Evolutionary conservation across 179 eudicot genomes (phyloP).

Genomic region (Patellifolia procumbens): DNA sequence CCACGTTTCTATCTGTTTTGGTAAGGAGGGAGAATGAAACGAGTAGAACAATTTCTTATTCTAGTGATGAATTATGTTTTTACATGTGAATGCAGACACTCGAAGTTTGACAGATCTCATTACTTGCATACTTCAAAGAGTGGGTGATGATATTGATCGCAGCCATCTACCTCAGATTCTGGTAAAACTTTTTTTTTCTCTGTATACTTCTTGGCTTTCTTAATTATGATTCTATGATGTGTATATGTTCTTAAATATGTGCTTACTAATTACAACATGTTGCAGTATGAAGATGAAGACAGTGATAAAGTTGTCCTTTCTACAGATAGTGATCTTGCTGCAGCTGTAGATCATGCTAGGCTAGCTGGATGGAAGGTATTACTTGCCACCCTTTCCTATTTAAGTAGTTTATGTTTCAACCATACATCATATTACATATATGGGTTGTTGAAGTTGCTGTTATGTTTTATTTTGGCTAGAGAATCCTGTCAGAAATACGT

Average conservation of each 20-base stretch:
- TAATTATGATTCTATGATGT: neutral
- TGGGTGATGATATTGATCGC: conserved; percentile 89
- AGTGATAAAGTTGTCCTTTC: conserved; percentile 84
- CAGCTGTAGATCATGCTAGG: conserved; percentile 95
- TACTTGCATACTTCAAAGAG: conserved; percentile 89
- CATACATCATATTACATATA: neutral
- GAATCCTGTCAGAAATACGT: neutral
- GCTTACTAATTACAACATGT: conserved; percentile 11
- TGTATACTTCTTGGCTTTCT: neutral
- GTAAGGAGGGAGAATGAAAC: neutral
- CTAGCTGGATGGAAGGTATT: conserved; percentile 92
- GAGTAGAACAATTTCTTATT: neutral
- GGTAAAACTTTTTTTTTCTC: conserved; percentile 40
- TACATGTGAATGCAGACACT: conserved; percentile 50
- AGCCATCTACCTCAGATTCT: conserved; percentile 76
- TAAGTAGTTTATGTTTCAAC: neutral
- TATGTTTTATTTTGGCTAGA: neutral
- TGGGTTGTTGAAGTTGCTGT: conserved; percentile 2
- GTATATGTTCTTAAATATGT: conserved; percentile 1
- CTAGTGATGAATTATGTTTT: neutral
- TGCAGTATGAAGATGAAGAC: conserved; percentile 98
- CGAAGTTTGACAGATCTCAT: conserved; percentile 76
- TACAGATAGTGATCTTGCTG: conserved; percentile 82
- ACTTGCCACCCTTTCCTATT: conserved; percentile 3
- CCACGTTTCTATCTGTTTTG: neutral